These are phyloP conservation scores for Thuja plicata DNA, from an alignment of 83 land plant genomes.

Conservation along the genomic window DNA sequence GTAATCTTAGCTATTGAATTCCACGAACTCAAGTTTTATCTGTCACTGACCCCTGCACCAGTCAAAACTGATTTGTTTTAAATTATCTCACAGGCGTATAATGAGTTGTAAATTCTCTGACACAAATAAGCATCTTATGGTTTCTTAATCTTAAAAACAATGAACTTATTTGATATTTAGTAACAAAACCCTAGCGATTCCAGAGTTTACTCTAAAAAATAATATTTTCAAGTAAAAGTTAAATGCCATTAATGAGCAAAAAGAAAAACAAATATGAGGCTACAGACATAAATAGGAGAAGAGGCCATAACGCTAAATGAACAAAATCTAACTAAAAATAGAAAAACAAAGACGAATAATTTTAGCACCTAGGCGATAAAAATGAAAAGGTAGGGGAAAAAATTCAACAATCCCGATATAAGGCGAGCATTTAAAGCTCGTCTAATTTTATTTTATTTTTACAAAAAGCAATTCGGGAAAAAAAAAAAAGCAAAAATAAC, in stretches of 20 bases:
- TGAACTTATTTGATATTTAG: not conserved
- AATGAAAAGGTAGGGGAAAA: no score
- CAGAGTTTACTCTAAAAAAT: not conserved
- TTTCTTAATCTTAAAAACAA: not conserved
- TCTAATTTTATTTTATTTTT: no score
- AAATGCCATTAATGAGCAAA: not conserved
- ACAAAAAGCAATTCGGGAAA: no score
- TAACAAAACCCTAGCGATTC: not conserved
- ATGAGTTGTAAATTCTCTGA: no score
- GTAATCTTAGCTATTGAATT: not conserved
- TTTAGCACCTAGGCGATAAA: not conserved
- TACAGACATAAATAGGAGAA: not conserved
- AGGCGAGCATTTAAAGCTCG: no score
- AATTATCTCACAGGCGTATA: not conserved
- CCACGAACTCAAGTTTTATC: not conserved
- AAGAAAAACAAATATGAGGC: not conserved
- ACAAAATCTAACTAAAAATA: not conserved
- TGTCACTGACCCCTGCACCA: not conserved
- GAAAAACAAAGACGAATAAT: not conserved
- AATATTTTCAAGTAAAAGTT: not conserved
- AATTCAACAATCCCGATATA: no score
- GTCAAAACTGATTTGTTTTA: not conserved
- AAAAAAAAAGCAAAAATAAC: no score
- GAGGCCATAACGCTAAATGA: not conserved
- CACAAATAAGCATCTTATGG: conserved; percentile 1